Evolutionary conservation across 2,329 filamentous ascomycete species (phyloP).

Genomic region (Podosphaera leucotricha): DNA sequence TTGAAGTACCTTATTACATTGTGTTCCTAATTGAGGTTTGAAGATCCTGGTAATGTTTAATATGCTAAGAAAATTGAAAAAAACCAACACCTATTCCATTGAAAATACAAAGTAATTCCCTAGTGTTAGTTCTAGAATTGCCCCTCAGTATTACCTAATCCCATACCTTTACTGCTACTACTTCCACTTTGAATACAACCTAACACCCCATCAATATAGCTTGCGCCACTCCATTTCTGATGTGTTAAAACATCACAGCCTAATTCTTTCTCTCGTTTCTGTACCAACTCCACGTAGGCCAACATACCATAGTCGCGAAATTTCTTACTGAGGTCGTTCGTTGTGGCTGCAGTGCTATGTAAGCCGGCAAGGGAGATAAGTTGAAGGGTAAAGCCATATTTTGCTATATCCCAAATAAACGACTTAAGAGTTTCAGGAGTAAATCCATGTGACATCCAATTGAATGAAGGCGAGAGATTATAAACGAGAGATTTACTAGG

Average conservation of each 20-base stretch:
- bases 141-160: slow-evolving; percentile 73
- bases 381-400: slow-evolving; percentile 56
- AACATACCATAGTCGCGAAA: slow-evolving; percentile 91
- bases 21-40: too few species aligned
- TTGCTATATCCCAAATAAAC: slow-evolving; percentile 91
- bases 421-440: slow-evolving; percentile 57
- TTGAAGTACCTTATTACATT: too few species aligned
- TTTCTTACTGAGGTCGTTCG: slow-evolving; percentile 49
- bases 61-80: too few species aligned
- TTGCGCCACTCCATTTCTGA: slow-evolving; percentile 33
- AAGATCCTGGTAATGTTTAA: too few species aligned
- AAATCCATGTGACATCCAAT: slow-evolving; percentile 96
- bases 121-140: slow-evolving; percentile 26
- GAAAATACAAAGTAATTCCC: too few species aligned
- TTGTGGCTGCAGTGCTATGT: slow-evolving; percentile 39
- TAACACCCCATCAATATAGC: slow-evolving; percentile 70
- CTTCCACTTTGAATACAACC: slow-evolving; percentile 81
- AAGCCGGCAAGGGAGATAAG: slow-evolving; percentile 42
- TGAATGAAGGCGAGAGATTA: slow-evolving; percentile 90
- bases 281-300: slow-evolving; percentile 87
- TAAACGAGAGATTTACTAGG: slow-evolving; percentile 84
- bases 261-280: slow-evolving; percentile 65
- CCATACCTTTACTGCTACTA: slow-evolving; percentile 79
- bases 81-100: too few species aligned
- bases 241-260: slow-evolving; percentile 20